phyloP scores from a whole-genome alignment of 2,329 filamentous ascomycete species.

The Claviceps paspali region DNA sequence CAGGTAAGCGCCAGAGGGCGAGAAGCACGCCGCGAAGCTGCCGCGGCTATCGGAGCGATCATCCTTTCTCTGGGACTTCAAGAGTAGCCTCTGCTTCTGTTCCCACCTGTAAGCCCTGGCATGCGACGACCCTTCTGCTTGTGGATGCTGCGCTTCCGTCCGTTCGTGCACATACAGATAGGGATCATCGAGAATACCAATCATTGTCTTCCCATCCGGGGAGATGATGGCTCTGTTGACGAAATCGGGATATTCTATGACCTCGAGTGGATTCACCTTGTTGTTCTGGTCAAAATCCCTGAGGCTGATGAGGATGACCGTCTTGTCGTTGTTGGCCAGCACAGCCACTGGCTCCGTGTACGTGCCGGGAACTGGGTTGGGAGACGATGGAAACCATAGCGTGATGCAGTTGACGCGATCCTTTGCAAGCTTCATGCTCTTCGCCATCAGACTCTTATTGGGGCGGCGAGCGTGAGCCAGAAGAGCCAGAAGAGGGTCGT shows the following conservation, averaged over 20 bases:
- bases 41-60: slow-evolving; percentile 43
- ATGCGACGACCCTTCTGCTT: slow-evolving; percentile 11
- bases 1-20: slow-evolving; percentile 52
- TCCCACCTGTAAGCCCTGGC: slow-evolving; percentile 32
- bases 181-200: slow-evolving; percentile 78
- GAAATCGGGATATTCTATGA: slow-evolving; percentile 61
- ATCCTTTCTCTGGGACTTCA: slow-evolving; percentile 40
- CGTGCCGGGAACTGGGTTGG: slow-evolving; percentile 16
- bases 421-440: slow-evolving; percentile 38
- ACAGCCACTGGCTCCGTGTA: slow-evolving; percentile 47
- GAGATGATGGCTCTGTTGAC: slow-evolving; percentile 95
- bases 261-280: slow-evolving; percentile 44
- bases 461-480: slow-evolving; percentile 23
- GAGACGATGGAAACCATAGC: slow-evolving; percentile 40
- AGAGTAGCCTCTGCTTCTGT: slow-evolving; percentile 33
- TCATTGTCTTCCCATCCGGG: slow-evolving; percentile 65
- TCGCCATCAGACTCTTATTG: slow-evolving; percentile 31
- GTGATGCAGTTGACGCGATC: slow-evolving; percentile 54
- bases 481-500: slow-evolving; percentile 20
- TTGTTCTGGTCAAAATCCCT: slow-evolving; percentile 35
- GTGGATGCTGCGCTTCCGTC: slow-evolving; percentile 18
- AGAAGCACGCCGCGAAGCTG: slow-evolving; percentile 69
- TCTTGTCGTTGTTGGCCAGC: slow-evolving; percentile 82
- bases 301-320: slow-evolving; percentile 70
- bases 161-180: slow-evolving; percentile 71